Percentiles rank a stretch among this genome's conserved stretches.
Conservation (phyloP, 139 green algal species). For the Dunaliella sp. region DNA sequence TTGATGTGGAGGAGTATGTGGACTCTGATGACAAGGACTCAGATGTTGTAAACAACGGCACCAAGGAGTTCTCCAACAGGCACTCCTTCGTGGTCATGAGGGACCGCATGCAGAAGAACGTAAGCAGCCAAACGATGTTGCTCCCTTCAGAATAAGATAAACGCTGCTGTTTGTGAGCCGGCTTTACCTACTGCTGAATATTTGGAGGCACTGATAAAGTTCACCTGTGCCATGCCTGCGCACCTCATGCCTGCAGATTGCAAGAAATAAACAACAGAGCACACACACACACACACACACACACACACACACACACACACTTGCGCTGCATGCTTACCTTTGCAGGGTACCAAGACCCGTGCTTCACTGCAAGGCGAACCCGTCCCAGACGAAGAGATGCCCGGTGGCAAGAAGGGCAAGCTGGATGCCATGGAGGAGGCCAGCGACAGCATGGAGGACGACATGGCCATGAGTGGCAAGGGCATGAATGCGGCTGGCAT, state of each 20-base stretch:
- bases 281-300: neutral
- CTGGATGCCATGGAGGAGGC: slow-evolving; percentile 12
- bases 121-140: too few relatives aligned
- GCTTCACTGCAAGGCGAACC: neutral
- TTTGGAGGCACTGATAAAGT: too few relatives aligned
- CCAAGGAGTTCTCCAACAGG: slow-evolving; percentile 36
- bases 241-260: too few relatives aligned
- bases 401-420: neutral
- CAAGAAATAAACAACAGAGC: too few relatives aligned
- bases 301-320: neutral
- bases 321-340: neutral
- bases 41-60: slow-evolving; percentile 22
- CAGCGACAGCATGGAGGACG: slow-evolving; percentile 28
- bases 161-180: too few relatives aligned
- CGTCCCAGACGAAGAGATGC: neutral
- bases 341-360: neutral
- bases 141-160: too few relatives aligned
- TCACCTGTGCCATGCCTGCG: too few relatives aligned
- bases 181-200: too few relatives aligned
- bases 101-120: slow-evolving; percentile 34
- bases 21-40: slow-evolving; percentile 41
- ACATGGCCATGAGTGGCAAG: slow-evolving; percentile 14
- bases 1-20: slow-evolving; percentile 47
- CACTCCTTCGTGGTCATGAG: slow-evolving; percentile 50
- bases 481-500: neutral